phyloP scores from a whole-genome alignment of 2,329 filamentous ascomycete species.

The Neofusicoccum sp. region DNA sequence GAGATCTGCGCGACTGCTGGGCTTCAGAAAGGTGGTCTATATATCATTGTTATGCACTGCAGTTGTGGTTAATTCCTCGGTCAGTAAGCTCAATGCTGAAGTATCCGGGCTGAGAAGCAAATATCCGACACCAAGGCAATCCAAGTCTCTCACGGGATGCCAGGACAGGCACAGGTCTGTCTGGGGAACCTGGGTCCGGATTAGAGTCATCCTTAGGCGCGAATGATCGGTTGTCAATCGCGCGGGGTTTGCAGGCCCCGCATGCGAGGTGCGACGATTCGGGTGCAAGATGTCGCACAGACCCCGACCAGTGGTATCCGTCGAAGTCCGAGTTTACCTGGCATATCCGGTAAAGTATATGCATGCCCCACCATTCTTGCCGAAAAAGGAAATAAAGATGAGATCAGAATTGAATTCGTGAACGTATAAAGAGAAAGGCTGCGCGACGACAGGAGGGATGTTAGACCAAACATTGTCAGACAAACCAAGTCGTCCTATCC shows the following conservation, averaged over 20 bases:
- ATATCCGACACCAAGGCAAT: neutral
- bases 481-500: neutral
- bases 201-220: neutral
- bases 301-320: slow-evolving; percentile 2
- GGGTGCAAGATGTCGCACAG: neutral
- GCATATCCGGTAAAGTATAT: neutral
- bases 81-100: neutral
- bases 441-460: neutral
- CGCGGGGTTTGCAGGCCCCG: neutral
- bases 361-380: neutral
- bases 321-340: neutral
- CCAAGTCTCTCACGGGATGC: neutral
- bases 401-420: neutral
- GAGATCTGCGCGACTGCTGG: too few species aligned
- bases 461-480: neutral
- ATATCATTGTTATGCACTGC: neutral
- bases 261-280: neutral
- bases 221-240: neutral
- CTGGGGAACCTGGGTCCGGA: neutral
- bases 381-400: neutral
- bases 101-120: neutral
- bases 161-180: neutral
- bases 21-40: neutral
- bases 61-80: neutral
- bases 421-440: neutral